Base-by-base conservation (phyloP, 78 protist species). In the Bigelowiella natans region DNA sequence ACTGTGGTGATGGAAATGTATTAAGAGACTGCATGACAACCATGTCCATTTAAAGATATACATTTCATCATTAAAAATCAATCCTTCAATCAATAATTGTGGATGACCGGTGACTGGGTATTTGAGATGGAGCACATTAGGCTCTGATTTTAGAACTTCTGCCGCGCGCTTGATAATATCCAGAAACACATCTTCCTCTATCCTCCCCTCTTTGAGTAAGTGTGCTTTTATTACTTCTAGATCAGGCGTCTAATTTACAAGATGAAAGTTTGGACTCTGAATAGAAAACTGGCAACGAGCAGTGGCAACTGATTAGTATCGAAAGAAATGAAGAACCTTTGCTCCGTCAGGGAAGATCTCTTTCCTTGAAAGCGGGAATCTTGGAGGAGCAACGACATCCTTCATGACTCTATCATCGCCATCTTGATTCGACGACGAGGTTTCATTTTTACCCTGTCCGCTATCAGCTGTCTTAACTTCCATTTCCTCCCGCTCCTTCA, bases 121-220 rank as follows among this genome's bases (percentile, higher is more conserved):
- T 2, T 94, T 31, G 36, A 94, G 29, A 11, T 82, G 91, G 34
- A 94, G 86, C 86, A 94, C 38, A 90, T 94, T 94, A 2, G 95
- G 94, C 39, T 94, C 95, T 37, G 39, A 1, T 26, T 86, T 0
- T 31, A 93, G 0, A 28, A 93, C 2, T 1, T 36, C 92, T 3
- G 51, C 26, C 2, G 91, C 90, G 30, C 2, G n/a, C 31, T 28
- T 1, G 85, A 93, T 39, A 37, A 93, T 2, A 39, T 90, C 2
- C 37, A 93, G 1, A 1, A 93, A 94, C 1, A 85, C 93, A 31
- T 91, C 82, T 1, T 38, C 37, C 63, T 1, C 1, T 7, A 93
- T 36, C 29, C 93, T 38, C n/a, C 94, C 94, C 37, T 93, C 94
- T 2, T 36, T 29, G 38, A 38, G 37, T 30, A 93, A 82, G 39